Evolutionary conservation across 1,284 basidiomycete species (phyloP).

Genomic region (Papiliotrema fonsecae): DNA sequence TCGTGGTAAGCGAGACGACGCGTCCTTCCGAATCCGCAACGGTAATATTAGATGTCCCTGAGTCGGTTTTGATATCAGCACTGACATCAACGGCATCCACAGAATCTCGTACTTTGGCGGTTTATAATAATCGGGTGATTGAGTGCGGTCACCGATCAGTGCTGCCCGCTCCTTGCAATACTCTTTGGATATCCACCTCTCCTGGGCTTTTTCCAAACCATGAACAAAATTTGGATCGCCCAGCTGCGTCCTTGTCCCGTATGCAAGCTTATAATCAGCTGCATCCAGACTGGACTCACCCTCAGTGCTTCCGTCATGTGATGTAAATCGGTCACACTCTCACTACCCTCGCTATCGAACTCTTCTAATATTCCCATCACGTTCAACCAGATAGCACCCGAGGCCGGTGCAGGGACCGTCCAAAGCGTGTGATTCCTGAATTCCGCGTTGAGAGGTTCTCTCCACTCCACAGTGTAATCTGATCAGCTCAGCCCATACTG

Average conservation of each 20-base stretch:
- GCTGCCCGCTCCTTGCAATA: slow-evolving; percentile 1
- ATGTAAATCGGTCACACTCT: slow-evolving; percentile 25
- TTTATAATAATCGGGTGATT: slow-evolving; percentile 19
- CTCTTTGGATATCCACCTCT: slow-evolving; percentile 5
- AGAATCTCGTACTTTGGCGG: slow-evolving; percentile 11
- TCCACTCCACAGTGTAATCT: slow-evolving; percentile 32
- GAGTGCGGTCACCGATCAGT: slow-evolving; percentile 9
- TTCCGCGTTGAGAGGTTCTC: slow-evolving; percentile 19
- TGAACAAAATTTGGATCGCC: slow-evolving; percentile 22
- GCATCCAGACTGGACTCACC: slow-evolving; percentile 9
- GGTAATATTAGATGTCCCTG: slow-evolving; percentile 38
- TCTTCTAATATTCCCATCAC: slow-evolving; percentile 30
- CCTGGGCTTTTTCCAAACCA: slow-evolving; percentile 11
- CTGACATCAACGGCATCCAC: slow-evolving; percentile 7
- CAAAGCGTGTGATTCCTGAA: slow-evolving; percentile 31
- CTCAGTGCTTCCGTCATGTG: slow-evolving; percentile 29
- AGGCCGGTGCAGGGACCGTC: slow-evolving; percentile 38
- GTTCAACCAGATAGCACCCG: slow-evolving; percentile 33
- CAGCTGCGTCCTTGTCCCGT: slow-evolving; percentile 18
- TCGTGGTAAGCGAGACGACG: slow-evolving; percentile 38
- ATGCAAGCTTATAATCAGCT: slow-evolving; percentile 13
- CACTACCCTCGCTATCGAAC: slow-evolving; percentile 12
- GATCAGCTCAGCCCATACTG: background rate
- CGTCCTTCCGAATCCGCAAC: slow-evolving; percentile 30
- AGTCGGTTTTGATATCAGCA: slow-evolving; percentile 23